Conservation (phyloP, 2,329 filamentous ascomycete species). For the Stemphylium lycopersici region DNA sequence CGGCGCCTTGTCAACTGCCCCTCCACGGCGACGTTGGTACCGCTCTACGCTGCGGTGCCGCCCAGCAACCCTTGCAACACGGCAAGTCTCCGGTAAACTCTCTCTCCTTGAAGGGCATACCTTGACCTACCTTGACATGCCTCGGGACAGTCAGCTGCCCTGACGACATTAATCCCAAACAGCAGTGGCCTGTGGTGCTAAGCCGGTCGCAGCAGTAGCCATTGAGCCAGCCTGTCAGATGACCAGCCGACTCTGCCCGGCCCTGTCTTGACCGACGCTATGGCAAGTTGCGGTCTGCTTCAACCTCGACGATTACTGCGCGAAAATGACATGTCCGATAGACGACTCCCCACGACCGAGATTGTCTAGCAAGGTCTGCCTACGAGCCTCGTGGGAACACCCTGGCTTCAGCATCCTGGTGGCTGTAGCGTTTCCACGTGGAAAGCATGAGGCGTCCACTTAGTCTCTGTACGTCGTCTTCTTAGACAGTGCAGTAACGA, state of each 20-base stretch:
- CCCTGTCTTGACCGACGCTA: conserved; percentile 22
- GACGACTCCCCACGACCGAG: conserved; percentile 20
- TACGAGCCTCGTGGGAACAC: conserved; percentile 18
- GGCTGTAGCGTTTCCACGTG: conserved; percentile 23
- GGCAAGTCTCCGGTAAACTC: conserved; percentile 15
- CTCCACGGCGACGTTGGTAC: conserved; percentile 10
- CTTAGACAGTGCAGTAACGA: conserved; percentile 12
- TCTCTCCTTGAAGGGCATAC: conserved; percentile 7
- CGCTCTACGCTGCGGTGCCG: conserved; percentile 12
- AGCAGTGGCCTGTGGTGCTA: conserved; percentile 17
- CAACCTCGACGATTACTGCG: conserved; percentile 17
- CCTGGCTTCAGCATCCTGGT: conserved; percentile 11
- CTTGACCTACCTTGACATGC: conserved; percentile 14
- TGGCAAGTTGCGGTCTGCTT: conserved; percentile 29
- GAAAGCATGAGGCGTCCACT: conserved; percentile 19
- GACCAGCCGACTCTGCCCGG: conserved; percentile 28
- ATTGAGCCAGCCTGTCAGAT: conserved; percentile 16
- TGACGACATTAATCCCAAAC: conserved; percentile 18
- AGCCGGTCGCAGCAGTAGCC: conserved; percentile 10
- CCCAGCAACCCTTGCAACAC: conserved; percentile 18
- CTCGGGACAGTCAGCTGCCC: conserved; percentile 25
- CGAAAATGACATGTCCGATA: conserved; percentile 13
- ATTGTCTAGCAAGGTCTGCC: conserved; percentile 14
- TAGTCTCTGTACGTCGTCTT: neutral
- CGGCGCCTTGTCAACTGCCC: neutral